phyloP scores from a whole-genome alignment of 1,139 yeast genomes.

The Kluyveromyces sp. region DNA sequence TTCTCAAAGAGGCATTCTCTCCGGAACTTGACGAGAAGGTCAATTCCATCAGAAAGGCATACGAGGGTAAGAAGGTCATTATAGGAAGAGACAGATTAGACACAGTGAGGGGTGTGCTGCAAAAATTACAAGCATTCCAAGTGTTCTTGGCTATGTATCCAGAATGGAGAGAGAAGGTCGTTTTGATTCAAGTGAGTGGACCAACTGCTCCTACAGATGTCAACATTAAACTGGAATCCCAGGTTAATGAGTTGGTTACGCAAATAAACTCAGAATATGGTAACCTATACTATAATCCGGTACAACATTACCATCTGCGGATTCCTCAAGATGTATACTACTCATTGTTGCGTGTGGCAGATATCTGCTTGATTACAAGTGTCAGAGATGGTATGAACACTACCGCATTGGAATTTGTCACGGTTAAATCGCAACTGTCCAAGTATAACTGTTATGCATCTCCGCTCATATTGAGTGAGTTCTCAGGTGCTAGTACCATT shows the following conservation, averaged over 20 bases:
- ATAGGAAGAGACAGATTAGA: constrained; percentile 81
- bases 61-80: constrained; percentile 66
- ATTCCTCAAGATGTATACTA: constrained; percentile 83
- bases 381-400: constrained; percentile 97
- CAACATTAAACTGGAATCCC: constrained; percentile 50
- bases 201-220: constrained; percentile 37
- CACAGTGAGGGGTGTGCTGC: constrained; percentile 74
- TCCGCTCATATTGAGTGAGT: constrained; percentile 83
- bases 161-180: constrained; percentile 82
- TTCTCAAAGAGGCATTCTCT: constrained; percentile 50
- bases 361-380: constrained; percentile 79
- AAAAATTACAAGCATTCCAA: constrained; percentile 73
- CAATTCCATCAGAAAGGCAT: constrained; percentile 52
- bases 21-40: constrained; percentile 39
- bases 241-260: constrained; percentile 69
- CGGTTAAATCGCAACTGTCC: constrained; percentile 63
- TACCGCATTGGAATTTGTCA: constrained; percentile 84
- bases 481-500: constrained; percentile 84
- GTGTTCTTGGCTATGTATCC: constrained; percentile 84
- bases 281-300: constrained; percentile 68
- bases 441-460: constrained; percentile 35
- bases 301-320: constrained; percentile 86
- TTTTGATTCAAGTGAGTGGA: constrained; percentile 83
- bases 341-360: constrained; percentile 83
- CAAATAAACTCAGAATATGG: constrained; percentile 82